Conservation (phyloP, 2,329 filamentous ascomycete species). For the Nigrospora sphaerica region DNA sequence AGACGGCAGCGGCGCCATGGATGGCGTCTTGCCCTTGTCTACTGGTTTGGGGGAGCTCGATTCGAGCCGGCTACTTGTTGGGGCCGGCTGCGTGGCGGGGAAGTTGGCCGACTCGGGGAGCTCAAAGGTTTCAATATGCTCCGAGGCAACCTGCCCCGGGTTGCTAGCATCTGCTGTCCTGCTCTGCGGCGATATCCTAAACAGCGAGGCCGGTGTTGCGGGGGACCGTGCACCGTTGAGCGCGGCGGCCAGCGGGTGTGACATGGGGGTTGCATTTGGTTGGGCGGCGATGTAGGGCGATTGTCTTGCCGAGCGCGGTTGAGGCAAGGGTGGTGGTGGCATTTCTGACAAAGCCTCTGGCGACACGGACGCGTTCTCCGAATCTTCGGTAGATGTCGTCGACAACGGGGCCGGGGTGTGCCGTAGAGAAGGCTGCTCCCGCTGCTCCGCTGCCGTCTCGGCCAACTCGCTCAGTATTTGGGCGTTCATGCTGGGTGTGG, state of each 20-base stretch:
- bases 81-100: constrained; percentile 35
- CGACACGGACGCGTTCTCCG: constrained; percentile 58
- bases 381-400: constrained; percentile 41
- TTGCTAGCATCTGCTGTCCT: constrained; percentile 36
- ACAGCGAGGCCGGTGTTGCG: constrained; percentile 81
- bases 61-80: constrained; percentile 44
- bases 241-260: constrained; percentile 14
- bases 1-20: constrained; percentile 40
- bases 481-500: constrained; percentile 49
- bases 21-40: constrained; percentile 41
- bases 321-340: constrained; percentile 61
- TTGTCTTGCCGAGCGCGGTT: constrained; percentile 54
- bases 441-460: constrained; percentile 30
- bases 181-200: constrained; percentile 59
- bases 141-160: constrained; percentile 35
- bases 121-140: constrained; percentile 51
- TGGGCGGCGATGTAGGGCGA: constrained; percentile 62
- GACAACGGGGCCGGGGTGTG: constrained; percentile 25
- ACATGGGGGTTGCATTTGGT: constrained; percentile 20
- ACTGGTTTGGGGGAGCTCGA: constrained; percentile 32
- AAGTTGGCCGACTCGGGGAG: constrained; percentile 65
- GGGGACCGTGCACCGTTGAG: constrained; percentile 46
- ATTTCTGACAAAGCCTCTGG: constrained; percentile 58
- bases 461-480: constrained; percentile 47
- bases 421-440: constrained; percentile 11